Conservation (phyloP, 2,329 filamentous ascomycete genomes). For the Aureobasidium sp. region DNA sequence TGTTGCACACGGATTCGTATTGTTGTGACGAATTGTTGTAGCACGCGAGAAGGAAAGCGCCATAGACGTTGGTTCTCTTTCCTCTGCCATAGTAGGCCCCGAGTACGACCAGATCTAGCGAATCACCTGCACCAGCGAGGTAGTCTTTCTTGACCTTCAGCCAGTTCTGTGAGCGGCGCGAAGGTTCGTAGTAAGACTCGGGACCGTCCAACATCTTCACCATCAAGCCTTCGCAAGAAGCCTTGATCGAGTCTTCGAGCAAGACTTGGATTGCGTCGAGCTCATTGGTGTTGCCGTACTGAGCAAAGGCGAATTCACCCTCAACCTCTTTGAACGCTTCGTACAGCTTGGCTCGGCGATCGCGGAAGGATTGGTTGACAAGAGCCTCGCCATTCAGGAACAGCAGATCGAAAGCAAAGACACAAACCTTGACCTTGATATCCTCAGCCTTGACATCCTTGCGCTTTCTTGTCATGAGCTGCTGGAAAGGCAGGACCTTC, state of each 20-base stretch:
- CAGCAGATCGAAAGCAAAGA: conserved; percentile 91
- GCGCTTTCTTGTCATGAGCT: conserved; percentile 94
- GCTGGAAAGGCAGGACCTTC: conserved; percentile 94
- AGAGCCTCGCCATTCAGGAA: conserved; percentile 87
- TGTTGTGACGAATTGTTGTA: conserved; percentile 74
- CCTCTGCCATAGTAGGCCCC: conserved; percentile 92
- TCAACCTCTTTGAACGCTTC: conserved; percentile 69
- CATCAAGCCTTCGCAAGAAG: conserved; percentile 95
- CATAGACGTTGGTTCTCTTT: conserved; percentile 92
- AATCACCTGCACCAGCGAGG: conserved; percentile 86
- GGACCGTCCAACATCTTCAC: conserved; percentile 96
- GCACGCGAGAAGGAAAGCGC: conserved; percentile 90
- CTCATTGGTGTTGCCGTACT: conserved; percentile 77
- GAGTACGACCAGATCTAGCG: conserved; percentile 89
- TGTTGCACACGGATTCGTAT: conserved; percentile 97
- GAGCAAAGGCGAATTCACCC: conserved; percentile 87
- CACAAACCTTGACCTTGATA: conserved; percentile 92
- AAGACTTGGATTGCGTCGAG: conserved; percentile 90
- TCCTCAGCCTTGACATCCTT: conserved; percentile 96
- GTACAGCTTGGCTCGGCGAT: conserved; percentile 70
- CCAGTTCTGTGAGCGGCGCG: conserved; percentile 95
- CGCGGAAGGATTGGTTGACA: conserved; percentile 78
- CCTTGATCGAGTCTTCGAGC: conserved; percentile 90
- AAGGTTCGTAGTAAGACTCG: conserved; percentile 92
- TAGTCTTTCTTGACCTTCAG: conserved; percentile 99